These are phyloP conservation scores for Hemerocallis citrina DNA, from an alignment of 106 monocot genomes.

Conservation along the genomic window DNA sequence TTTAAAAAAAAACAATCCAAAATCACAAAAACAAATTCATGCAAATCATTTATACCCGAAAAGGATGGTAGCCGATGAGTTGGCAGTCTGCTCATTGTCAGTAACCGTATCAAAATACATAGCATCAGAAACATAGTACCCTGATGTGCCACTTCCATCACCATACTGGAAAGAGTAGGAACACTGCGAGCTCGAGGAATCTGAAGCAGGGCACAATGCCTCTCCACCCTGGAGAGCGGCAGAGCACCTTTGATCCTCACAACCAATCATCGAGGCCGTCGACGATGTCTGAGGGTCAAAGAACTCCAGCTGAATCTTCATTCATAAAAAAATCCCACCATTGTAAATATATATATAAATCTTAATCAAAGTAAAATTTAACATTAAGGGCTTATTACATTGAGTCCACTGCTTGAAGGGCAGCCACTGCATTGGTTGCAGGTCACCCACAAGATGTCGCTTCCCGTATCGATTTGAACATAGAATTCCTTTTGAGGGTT, in stretches of 20 bases:
- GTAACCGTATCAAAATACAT: slow-evolving; percentile 54
- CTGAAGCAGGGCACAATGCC: slow-evolving; percentile 42
- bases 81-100: slow-evolving; percentile 31
- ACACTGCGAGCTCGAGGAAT: slow-evolving; percentile 34
- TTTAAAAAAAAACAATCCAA: too few species aligned
- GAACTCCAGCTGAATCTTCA: slow-evolving; percentile 70
- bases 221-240: slow-evolving; percentile 39
- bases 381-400: slow-evolving; percentile 35
- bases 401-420: slow-evolving; percentile 78
- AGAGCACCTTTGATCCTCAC: slow-evolving; percentile 60
- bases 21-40: too few species aligned
- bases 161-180: slow-evolving; percentile 82
- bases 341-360: background rate
- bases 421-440: slow-evolving; percentile 80
- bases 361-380: background rate
- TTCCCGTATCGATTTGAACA: slow-evolving; percentile 96
- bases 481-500: slow-evolving; percentile 90
- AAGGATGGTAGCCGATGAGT: slow-evolving; percentile 73
- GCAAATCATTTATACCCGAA: slow-evolving; percentile 89
- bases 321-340: background rate
- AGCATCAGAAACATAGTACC: slow-evolving; percentile 79
- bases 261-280: slow-evolving; percentile 47
- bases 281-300: slow-evolving; percentile 67
- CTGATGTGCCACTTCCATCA: slow-evolving; percentile 92
- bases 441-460: slow-evolving; percentile 90